These are phyloP conservation scores for Pseudogymnoascus sp. DNA, from an alignment of 2,329 filamentous ascomycete genomes.

Conservation along the genomic window DNA sequence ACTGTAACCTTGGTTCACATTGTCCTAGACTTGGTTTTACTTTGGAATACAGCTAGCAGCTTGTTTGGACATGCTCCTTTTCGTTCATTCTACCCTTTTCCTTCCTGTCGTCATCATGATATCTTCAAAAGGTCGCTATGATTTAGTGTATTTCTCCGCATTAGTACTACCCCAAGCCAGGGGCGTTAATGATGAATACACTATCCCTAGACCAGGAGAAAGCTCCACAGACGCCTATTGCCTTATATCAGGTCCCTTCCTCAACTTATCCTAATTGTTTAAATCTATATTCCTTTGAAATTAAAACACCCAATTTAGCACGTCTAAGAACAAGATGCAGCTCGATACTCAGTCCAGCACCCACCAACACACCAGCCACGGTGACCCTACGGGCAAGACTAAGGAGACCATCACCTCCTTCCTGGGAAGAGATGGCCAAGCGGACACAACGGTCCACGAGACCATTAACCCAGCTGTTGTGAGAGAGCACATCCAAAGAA, in stretches of 20 bases:
- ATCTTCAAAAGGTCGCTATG: not conserved
- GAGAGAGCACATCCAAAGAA: conserved; percentile 50
- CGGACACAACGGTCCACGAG: conserved; percentile 64
- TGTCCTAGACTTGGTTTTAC: not conserved
- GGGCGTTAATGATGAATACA: not conserved
- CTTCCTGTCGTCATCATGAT: conserved; percentile 7
- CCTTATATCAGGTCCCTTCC: conserved; percentile 8
- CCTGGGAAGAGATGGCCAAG: conserved; percentile 51
- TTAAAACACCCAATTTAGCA: conserved; percentile 10
- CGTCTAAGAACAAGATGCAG: conserved; percentile 5
- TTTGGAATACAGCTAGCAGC: not conserved
- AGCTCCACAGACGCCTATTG: not conserved
- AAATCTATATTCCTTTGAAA: conserved; percentile 1
- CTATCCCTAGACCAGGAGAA: conserved; percentile 2
- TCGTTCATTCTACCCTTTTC: not conserved
- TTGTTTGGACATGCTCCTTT: not conserved
- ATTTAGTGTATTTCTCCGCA: not conserved
- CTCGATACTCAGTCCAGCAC: conserved; percentile 5
- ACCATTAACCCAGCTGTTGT: conserved; percentile 49
- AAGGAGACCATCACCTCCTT: conserved; percentile 54
- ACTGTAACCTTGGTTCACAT: conserved; percentile 1
- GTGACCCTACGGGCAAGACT: conserved; percentile 48
- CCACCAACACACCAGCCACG: not conserved
- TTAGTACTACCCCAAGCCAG: not conserved
- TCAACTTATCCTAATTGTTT: conserved; percentile 1